Percentiles rank a stretch among this genome's conserved stretches.
Conservation (phyloP, 805 yeast species). For the Sugiyamaella lignohabitans region DNA sequence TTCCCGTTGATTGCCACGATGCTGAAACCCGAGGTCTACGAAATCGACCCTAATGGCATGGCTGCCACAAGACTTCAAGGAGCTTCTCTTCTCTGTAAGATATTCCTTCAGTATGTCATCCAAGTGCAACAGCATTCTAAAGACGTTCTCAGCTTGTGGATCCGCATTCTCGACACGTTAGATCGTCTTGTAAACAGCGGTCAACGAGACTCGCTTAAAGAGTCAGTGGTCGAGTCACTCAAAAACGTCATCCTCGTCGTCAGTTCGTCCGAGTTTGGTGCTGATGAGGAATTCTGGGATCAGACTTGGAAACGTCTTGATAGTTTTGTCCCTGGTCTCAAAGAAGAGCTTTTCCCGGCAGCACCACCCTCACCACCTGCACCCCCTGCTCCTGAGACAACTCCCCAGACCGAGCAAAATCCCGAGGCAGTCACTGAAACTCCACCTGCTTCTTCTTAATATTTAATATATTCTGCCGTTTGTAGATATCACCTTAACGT, state of each 20-base stretch:
- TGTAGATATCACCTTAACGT: no score
- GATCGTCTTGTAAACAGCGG: slow-evolving; percentile 36
- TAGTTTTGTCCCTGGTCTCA: slow-evolving; percentile 34
- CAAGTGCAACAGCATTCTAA: slow-evolving; percentile 23
- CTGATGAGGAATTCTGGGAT: slow-evolving; percentile 33
- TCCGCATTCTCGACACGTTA: slow-evolving; percentile 32
- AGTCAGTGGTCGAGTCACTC: slow-evolving; percentile 36
- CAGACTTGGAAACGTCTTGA: slow-evolving; percentile 34
- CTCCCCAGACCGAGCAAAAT: no score
- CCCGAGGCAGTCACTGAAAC: no score
- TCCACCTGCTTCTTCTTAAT: no score
- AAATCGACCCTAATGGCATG: slow-evolving; percentile 59
- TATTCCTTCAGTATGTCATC: slow-evolving; percentile 45
- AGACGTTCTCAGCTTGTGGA: slow-evolving; percentile 31
- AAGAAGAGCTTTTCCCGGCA: slow-evolving; percentile 18
- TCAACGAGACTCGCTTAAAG: slow-evolving; percentile 33
- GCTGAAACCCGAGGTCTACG: slow-evolving; percentile 55
- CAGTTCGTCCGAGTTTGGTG: slow-evolving; percentile 29
- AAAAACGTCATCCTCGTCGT: slow-evolving; percentile 38
- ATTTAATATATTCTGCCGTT: no score
- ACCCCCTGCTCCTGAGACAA: not conserved
- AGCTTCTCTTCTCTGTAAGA: slow-evolving; percentile 59
- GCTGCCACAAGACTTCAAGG: slow-evolving; percentile 60
- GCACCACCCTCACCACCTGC: not conserved
- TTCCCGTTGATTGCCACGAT: slow-evolving; percentile 66